Evolutionary conservation across 116 monocot species (phyloP).

Genomic region (Phalaenopsis hybrid): DNA sequence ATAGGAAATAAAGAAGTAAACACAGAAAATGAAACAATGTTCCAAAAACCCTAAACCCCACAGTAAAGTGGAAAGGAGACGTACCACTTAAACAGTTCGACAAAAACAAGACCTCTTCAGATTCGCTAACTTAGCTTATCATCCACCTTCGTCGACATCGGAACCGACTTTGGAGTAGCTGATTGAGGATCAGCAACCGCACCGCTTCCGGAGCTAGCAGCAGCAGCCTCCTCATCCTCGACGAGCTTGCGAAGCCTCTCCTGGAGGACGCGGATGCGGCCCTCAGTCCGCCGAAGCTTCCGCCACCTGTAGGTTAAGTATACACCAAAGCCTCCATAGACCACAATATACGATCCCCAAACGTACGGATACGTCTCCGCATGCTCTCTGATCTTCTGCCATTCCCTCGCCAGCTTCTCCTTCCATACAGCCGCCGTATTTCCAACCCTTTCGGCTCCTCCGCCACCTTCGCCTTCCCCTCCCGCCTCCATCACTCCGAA

Average conservation of each 20-base stretch:
- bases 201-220: slow-evolving; percentile 8
- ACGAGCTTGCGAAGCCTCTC: slow-evolving; percentile 50
- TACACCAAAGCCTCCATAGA: slow-evolving; percentile 69
- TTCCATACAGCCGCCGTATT: slow-evolving; percentile 16
- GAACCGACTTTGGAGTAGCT: background rate
- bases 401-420: slow-evolving; percentile 39
- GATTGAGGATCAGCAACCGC: background rate
- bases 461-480: background rate
- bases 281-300: slow-evolving; percentile 86
- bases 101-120: background rate
- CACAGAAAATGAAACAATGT: background rate
- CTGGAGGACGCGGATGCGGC: slow-evolving; percentile 64
- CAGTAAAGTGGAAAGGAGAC: background rate
- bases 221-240: slow-evolving; percentile 40
- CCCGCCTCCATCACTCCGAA: background rate
- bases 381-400: slow-evolving; percentile 61
- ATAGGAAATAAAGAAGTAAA: background rate
- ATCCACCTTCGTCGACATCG: background rate
- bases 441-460: slow-evolving; percentile 2
- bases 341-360: slow-evolving; percentile 83
- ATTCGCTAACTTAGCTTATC: background rate
- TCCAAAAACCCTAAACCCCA: slow-evolving; percentile 3
- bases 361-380: slow-evolving; percentile 96
- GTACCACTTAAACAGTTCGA: background rate
- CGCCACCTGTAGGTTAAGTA: slow-evolving; percentile 59